Evolutionary conservation across 805 yeast genomes (phyloP).

Genomic region (Starmerella geochares): DNA sequence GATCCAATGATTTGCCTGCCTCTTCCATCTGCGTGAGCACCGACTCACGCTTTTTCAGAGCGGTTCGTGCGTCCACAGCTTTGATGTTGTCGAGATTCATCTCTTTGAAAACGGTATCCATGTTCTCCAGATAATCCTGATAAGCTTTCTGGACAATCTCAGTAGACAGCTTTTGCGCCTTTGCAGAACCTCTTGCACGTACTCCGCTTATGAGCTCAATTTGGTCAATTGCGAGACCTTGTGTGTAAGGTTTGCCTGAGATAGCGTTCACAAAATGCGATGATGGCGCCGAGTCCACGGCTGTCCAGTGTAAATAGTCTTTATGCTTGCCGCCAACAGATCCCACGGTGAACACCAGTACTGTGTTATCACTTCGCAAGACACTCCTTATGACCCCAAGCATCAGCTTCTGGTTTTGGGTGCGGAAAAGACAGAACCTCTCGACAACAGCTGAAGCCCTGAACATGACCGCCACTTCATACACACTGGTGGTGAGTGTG

Average conservation of each 20-base stretch:
- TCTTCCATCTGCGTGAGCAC: not conserved
- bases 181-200: not conserved
- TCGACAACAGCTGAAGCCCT: not conserved
- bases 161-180: not conserved
- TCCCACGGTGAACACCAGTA: not conserved
- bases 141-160: no score
- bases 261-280: not conserved
- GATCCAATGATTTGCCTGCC: not conserved
- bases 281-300: not conserved
- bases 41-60: not conserved
- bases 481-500: constrained; percentile 3
- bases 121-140: not conserved
- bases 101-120: not conserved
- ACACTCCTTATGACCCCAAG: not conserved
- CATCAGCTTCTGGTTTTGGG: not conserved
- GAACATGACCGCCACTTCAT: not conserved
- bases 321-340: not conserved
- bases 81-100: constrained; percentile 3
- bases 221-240: not conserved
- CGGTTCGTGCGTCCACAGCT: constrained; percentile 2
- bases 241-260: not conserved
- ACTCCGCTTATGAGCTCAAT: not conserved
- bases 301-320: not conserved
- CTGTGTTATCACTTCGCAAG: not conserved
- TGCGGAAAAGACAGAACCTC: not conserved